Evolutionary conservation across 2,329 filamentous ascomycete genomes (phyloP).

Genomic region (Gnomoniopsis sp.): DNA sequence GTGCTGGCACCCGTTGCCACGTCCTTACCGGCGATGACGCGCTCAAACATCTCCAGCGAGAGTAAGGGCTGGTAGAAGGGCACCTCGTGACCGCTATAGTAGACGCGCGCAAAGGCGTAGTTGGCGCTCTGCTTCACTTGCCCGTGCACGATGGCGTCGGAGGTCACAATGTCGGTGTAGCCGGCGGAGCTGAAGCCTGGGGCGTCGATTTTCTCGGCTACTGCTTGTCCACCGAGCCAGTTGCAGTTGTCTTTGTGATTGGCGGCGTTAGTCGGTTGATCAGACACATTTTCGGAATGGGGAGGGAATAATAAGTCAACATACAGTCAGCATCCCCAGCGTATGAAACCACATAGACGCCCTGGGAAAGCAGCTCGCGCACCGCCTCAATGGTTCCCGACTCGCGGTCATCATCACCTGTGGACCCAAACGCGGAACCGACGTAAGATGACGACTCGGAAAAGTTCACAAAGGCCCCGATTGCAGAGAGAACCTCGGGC

Average conservation of each 20-base stretch:
- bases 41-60: conserved; percentile 45
- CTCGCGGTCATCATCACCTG: conserved; percentile 12
- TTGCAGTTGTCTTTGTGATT: conserved; percentile 9
- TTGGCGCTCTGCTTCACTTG: conserved; percentile 46
- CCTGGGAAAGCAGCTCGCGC: conserved; percentile 3
- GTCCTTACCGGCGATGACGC: conserved; percentile 43
- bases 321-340: conserved; percentile 15
- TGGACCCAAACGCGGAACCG: conserved; percentile 6
- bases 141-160: conserved; percentile 31
- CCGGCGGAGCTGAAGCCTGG: conserved; percentile 30
- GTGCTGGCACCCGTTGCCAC: conserved; percentile 50
- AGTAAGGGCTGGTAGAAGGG: conserved; percentile 53
- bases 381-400: conserved; percentile 9
- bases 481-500: conserved; percentile 28
- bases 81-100: conserved; percentile 37
- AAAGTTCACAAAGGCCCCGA: conserved; percentile 23
- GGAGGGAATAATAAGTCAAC: neutral
- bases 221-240: conserved; percentile 13
- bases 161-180: conserved; percentile 22
- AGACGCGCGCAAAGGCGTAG: conserved; percentile 47
- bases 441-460: conserved; percentile 19
- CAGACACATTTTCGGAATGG: too few species aligned
- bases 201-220: conserved; percentile 11
- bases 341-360: conserved; percentile 10
- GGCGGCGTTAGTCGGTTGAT: neutral